Evolutionary conservation across 306 rosid species (phyloP).

Genomic region (Crataegus laevigata): DNA sequence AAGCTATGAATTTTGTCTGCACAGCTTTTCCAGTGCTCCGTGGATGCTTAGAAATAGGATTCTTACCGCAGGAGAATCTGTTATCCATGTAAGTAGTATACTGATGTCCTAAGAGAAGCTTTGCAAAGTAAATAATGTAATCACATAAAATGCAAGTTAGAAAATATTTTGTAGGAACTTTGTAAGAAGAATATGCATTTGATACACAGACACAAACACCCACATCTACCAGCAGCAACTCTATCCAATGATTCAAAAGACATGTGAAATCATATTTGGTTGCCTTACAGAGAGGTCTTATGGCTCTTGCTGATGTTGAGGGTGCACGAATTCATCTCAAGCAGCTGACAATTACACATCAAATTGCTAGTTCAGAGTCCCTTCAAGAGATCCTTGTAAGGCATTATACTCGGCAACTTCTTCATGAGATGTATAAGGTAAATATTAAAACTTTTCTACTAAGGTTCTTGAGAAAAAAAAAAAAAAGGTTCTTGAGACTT

Average conservation of each 20-base stretch:
- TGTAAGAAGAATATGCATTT: neutral
- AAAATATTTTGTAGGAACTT: neutral
- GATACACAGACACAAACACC: neutral
- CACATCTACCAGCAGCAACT: neutral
- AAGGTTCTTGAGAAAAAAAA: neutral
- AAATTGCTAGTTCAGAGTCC: conserved; percentile 89
- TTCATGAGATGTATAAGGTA: conserved; percentile 96
- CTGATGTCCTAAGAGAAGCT: neutral
- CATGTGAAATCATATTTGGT: neutral
- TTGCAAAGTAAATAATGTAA: neutral
- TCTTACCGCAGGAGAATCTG: conserved; percentile 66
- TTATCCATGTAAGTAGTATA: conserved; percentile 62
- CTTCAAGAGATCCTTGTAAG: conserved; percentile 64
- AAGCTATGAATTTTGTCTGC: conserved; percentile 20
- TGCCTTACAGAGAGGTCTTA: conserved; percentile 70
- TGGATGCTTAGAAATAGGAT: conserved; percentile 73
- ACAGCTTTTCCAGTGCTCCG: conserved; percentile 93
- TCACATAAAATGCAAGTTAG: neutral
- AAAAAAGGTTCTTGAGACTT: neutral
- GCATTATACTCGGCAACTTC: conserved; percentile 84
- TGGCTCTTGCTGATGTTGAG: conserved; percentile 95
- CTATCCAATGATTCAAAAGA: neutral
- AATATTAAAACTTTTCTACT: neutral
- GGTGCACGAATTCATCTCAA: conserved; percentile 87
- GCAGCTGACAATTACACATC: conserved; percentile 73